Evolutionary conservation across 768 basidiomycete species (phyloP).

Genomic region (Amylocystis lapponica): DNA sequence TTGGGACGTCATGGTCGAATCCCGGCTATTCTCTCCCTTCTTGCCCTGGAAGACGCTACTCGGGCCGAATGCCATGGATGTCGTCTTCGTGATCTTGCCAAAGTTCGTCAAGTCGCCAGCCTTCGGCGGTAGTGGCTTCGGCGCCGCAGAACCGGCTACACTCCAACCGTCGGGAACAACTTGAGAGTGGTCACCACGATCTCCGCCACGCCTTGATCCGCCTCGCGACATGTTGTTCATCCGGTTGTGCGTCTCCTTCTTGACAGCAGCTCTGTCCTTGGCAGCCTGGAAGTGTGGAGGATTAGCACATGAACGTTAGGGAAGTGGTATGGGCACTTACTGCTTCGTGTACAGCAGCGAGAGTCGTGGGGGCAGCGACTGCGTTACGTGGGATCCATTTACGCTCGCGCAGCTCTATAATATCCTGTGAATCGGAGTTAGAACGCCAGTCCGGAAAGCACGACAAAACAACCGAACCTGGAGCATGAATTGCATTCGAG

Average conservation of each 20-base stretch:
- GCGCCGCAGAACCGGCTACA: conserved; percentile 48
- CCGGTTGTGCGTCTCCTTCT: conserved; percentile 58
- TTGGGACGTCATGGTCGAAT: conserved; percentile 69
- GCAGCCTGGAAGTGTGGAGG: conserved; percentile 78
- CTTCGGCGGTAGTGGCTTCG: conserved; percentile 61
- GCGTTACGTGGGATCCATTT: conserved; percentile 73
- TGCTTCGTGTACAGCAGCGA: conserved; percentile 84
- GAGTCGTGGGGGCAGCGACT: conserved; percentile 75
- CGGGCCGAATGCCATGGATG: conserved; percentile 76
- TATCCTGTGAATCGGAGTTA: conserved; percentile 50
- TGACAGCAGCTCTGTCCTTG: conserved; percentile 83
- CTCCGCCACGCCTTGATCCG: conserved; percentile 81
- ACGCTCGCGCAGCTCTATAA: conserved; percentile 80
- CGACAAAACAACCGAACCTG: conserved; percentile 49
- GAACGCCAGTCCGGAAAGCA: conserved; percentile 4
- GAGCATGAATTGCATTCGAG: conserved; percentile 96
- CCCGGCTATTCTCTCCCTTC: conserved; percentile 57
- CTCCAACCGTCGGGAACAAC: conserved; percentile 83
- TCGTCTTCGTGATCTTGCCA: conserved; percentile 72
- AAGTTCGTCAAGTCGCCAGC: conserved; percentile 85
- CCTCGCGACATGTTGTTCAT: conserved; percentile 79
- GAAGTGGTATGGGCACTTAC: conserved; percentile 24
- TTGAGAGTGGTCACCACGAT: conserved; percentile 53
- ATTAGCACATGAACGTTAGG: too few relatives aligned
- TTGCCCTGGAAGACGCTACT: conserved; percentile 76